A percentile compares a stretch with the other conserved stretches of the same genome.
These are phyloP conservation scores for Populus nigra DNA, from an alignment of 345 rosid species.

Conservation along the genomic window DNA sequence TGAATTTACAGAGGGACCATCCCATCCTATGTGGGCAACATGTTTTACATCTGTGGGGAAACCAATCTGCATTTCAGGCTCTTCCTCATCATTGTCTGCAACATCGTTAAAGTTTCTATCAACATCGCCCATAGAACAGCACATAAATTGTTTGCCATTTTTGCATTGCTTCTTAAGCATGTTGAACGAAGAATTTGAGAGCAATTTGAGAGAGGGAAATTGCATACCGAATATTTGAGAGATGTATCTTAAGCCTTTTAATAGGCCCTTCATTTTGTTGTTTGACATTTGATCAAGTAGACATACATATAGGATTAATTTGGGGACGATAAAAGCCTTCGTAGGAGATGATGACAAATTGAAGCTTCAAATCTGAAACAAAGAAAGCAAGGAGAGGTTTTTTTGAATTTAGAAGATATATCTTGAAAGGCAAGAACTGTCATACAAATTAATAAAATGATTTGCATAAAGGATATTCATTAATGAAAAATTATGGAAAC, in stretches of 20 bases:
- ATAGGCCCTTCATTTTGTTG: conserved; percentile 74
- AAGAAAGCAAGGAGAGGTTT: neutral
- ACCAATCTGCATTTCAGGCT: conserved; percentile 80
- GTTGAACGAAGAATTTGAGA: neutral
- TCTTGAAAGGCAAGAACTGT: neutral
- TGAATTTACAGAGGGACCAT: conserved; percentile 29
- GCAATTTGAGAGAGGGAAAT: neutral
- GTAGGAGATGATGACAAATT: neutral
- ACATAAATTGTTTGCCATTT: too few relatives aligned
- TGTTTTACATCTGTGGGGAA: conserved; percentile 90
- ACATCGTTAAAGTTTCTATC: conserved; percentile 3
- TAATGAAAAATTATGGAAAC: neutral
- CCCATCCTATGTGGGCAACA: conserved; percentile 93
- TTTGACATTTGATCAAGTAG: conserved; percentile 36
- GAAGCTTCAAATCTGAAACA: conserved; percentile 13
- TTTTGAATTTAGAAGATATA: neutral
- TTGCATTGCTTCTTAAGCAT: neutral
- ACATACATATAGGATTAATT: neutral
- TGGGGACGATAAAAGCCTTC: neutral
- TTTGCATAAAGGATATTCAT: neutral
- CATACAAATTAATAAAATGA: neutral
- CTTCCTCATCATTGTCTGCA: conserved; percentile 62
- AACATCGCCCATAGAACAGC: neutral
- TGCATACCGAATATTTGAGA: conserved; percentile 70
- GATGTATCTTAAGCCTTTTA: conserved; percentile 71